Conservation (phyloP, 2,329 filamentous ascomycete genomes). For the Fusarium sp. region DNA sequence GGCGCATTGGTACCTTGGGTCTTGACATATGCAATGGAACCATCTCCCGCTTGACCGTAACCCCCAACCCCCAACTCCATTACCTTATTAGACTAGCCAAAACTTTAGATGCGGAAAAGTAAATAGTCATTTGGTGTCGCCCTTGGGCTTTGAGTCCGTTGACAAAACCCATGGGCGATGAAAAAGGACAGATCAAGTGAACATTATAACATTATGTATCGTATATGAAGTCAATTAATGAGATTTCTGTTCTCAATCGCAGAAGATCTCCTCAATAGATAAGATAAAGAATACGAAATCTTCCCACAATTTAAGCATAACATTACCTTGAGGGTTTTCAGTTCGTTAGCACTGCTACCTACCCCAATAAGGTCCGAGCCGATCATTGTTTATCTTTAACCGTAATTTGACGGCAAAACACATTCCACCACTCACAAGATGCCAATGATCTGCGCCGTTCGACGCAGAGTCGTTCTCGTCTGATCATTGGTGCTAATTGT, state of each 20-base stretch:
- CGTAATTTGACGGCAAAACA: conserved; percentile 8
- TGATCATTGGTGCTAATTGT: conserved; percentile 36
- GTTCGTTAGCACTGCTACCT: background rate
- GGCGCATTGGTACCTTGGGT: background rate
- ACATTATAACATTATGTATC: no score
- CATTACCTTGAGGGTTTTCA: background rate
- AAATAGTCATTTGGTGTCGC: accelerated
- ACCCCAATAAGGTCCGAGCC: background rate
- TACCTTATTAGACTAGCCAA: background rate
- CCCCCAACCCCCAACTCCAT: background rate
- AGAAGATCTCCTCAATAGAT: accelerated
- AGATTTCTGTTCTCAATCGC: accelerated
- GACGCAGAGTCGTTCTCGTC: background rate
- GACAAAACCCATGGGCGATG: accelerated
- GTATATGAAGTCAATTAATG: accelerated
- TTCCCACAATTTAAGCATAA: background rate
- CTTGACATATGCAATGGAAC: background rate
- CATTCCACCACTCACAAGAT: background rate
- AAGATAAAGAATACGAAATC: background rate
- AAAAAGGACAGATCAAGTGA: accelerated
- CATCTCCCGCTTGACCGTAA: background rate
- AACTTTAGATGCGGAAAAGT: background rate
- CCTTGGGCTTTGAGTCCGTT: accelerated
- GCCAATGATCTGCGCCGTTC: accelerated
- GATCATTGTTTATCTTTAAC: conserved; percentile 14